These are phyloP conservation scores for Pleurotus ostreatus DNA, from an alignment of 768 basidiomycete species.

Conservation along the genomic window DNA sequence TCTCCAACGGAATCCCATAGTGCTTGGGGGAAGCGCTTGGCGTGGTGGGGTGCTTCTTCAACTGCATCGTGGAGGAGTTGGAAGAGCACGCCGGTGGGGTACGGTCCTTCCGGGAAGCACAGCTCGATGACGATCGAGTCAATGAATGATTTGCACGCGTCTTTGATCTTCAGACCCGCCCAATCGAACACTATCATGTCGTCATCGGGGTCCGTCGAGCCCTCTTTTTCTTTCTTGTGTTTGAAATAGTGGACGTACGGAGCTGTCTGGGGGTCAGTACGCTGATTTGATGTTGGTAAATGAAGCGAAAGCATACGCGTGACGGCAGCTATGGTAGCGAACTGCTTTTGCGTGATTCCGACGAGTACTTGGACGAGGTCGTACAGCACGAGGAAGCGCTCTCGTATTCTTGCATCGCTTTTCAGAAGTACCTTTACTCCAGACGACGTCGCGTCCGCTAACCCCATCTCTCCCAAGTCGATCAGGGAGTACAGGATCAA, in stretches of 20 bases:
- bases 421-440: slow-evolving; percentile 35
- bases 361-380: slow-evolving; percentile 61
- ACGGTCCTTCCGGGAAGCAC: slow-evolving; percentile 66
- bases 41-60: slow-evolving; percentile 69
- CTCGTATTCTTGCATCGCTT: slow-evolving; percentile 44
- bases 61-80: slow-evolving; percentile 67
- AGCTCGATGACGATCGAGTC: slow-evolving; percentile 84
- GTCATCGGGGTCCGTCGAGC: slow-evolving; percentile 31
- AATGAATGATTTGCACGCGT: slow-evolving; percentile 70
- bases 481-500: slow-evolving; percentile 58
- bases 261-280: slow-evolving; percentile 33
- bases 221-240: slow-evolving; percentile 21
- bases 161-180: slow-evolving; percentile 41
- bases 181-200: slow-evolving; percentile 64
- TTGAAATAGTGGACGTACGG: slow-evolving; percentile 76
- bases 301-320: slow-evolving; percentile 45
- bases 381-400: slow-evolving; percentile 59
- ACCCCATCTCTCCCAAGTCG: slow-evolving; percentile 48
- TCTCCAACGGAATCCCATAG: slow-evolving; percentile 84
- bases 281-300: background rate
- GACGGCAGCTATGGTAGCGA: slow-evolving; percentile 66
- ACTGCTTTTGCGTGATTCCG: slow-evolving; percentile 56
- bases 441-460: slow-evolving; percentile 51
- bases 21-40: slow-evolving; percentile 71
- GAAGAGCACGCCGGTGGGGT: slow-evolving; percentile 64